These are phyloP conservation scores for Tubosaeta sp. DNA, from an alignment of 768 basidiomycete species.

Conservation along the genomic window DNA sequence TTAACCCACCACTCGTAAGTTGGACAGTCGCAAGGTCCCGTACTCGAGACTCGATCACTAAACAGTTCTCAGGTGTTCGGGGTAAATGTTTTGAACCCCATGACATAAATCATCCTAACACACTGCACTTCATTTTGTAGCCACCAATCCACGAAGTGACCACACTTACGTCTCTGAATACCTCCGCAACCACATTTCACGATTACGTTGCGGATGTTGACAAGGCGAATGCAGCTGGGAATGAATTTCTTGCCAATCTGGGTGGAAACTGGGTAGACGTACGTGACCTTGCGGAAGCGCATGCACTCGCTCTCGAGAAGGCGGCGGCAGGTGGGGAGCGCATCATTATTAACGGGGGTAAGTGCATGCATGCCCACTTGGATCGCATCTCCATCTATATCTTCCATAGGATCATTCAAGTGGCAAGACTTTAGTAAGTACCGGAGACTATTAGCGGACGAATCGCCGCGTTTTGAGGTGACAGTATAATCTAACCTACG, in stretches of 20 bases:
- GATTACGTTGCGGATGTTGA: conserved; percentile 26
- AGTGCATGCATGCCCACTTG: background rate
- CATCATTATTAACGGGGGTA: conserved; percentile 44
- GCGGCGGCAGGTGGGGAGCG: conserved; percentile 53
- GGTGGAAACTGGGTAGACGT: conserved; percentile 45
- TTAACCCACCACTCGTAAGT: conserved; percentile 39
- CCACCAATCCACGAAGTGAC: conserved; percentile 38
- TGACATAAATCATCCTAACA: too few relatives aligned
- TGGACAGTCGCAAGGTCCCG: background rate
- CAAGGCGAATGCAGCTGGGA: conserved; percentile 19
- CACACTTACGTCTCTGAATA: conserved; percentile 34
- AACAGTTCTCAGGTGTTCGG: conserved; percentile 24
- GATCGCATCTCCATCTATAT: background rate
- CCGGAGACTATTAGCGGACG: background rate
- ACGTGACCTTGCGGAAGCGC: conserved; percentile 52
- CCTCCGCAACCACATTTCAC: conserved; percentile 36
- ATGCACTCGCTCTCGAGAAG: conserved; percentile 48
- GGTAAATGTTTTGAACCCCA: conserved; percentile 9
- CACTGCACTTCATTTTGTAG: conserved; percentile 12
- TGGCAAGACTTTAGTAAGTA: conserved; percentile 31
- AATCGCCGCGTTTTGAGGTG: background rate
- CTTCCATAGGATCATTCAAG: conserved; percentile 22
- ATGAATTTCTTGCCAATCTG: conserved; percentile 21
- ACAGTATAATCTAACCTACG: background rate
- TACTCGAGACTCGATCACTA: background rate